A percentile compares a stretch with the other conserved stretches of the same genome.
These are phyloP conservation scores for Solanum rostratum DNA, from an alignment of 257 asterid species.

Conservation along the genomic window DNA sequence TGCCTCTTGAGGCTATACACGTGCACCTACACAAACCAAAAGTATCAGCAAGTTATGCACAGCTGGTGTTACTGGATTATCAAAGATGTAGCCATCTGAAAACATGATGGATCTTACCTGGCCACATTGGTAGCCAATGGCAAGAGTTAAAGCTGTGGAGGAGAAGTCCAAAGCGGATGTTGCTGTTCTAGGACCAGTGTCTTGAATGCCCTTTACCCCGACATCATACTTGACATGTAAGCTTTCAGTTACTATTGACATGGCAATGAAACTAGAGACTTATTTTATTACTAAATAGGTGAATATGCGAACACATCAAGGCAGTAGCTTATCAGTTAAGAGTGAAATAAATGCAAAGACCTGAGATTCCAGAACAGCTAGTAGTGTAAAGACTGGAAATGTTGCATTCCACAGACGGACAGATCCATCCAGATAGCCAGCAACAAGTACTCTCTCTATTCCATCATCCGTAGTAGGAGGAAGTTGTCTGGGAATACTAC, in stretches of 20 bases:
- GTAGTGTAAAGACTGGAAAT: constrained; percentile 51
- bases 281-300: neutral
- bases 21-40: constrained; percentile 40
- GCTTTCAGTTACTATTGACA: neutral
- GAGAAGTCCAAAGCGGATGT: constrained; percentile 66
- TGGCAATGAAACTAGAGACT: neutral
- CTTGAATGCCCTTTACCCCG: constrained; percentile 43
- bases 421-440: constrained; percentile 90
- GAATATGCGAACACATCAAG: neutral
- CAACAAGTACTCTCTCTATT: constrained; percentile 58
- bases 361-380: constrained; percentile 48
- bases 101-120: constrained; percentile 37
- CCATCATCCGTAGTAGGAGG: constrained; percentile 32
- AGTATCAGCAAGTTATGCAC: neutral
- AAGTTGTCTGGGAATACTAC: constrained; percentile 52
- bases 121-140: constrained; percentile 81
- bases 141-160: constrained; percentile 46
- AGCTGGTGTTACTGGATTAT: neutral
- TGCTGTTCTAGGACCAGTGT: constrained; percentile 48
- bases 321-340: neutral
- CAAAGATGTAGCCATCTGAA: neutral
- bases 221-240: constrained; percentile 6
- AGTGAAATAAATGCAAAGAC: constrained; percentile 30
- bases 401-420: constrained; percentile 91
- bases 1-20: constrained; percentile 39